These are phyloP conservation scores for Zasmidium cellare DNA, from an alignment of 2,329 filamentous ascomycete genomes.

Conservation along the genomic window DNA sequence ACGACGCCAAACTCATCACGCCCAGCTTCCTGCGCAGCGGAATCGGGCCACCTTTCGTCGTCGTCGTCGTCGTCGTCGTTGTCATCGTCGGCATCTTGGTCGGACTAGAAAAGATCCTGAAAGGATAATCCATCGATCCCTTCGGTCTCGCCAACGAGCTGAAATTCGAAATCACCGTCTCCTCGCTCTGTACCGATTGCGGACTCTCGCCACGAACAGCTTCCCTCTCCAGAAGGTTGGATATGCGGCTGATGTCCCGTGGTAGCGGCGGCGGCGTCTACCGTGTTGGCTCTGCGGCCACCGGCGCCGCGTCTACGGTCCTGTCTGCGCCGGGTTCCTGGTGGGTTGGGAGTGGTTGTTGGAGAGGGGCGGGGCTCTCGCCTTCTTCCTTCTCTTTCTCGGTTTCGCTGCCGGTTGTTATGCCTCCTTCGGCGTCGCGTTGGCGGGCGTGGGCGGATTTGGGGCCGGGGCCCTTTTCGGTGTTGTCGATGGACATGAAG, in stretches of 20 bases:
- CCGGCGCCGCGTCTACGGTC: background rate
- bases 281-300: conserved; percentile 4
- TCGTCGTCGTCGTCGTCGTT: background rate
- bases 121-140: background rate
- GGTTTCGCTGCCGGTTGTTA: background rate
- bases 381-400: background rate
- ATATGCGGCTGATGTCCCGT: background rate
- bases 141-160: conserved; percentile 1
- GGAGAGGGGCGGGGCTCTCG: background rate
- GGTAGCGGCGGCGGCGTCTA: conserved; percentile 1
- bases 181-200: background rate
- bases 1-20: conserved; percentile 3
- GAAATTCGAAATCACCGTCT: background rate
- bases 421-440: background rate
- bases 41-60: background rate
- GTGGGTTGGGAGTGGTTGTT: conserved; percentile 1
- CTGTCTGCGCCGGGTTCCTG: background rate
- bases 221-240: background rate
- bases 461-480: conserved; percentile 39
- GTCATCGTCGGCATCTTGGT: too few species aligned
- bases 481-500: conserved; percentile 40
- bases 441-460: conserved; percentile 38
- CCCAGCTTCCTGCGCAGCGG: background rate
- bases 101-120: too few species aligned
- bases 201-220: background rate